Evolutionary conservation across 2,329 filamentous ascomycete genomes (phyloP), one percentile per base, ranked within the genome.

Genomic region (Pseudogymnoascus sp.): DNA sequence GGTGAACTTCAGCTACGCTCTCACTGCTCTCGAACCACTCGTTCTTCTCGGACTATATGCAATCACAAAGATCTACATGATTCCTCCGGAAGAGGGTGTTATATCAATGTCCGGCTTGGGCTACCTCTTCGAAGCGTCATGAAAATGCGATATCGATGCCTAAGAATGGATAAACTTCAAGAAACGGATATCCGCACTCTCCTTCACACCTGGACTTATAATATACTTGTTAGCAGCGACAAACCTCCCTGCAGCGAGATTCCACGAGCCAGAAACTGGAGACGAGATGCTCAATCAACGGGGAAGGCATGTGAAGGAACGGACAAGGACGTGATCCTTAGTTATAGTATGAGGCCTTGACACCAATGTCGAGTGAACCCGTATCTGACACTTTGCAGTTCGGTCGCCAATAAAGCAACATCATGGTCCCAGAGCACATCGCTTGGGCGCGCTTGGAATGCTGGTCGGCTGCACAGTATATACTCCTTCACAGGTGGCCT

Each of bases 1-100:
- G 62, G 76, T 81, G 65, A 82, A 83, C 71, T 79, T 83, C 69
- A 78, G 78, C 69, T 78, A 81, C 65, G 80, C 79, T 63, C 75
- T 84, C 64, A 75, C 79, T 16, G 75, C 79, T 65, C 77, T 80
- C 61, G 80, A 82, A 64, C 78, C 80, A 14, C 74, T 79, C 56
- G 65, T 79, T 8, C 73, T 83, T 26, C 72, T 82, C 53, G 70
- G 72, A 24, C 74, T 84, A 6, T 83, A 83, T 70, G 78, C 77
- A 62, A 68, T 81, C 62, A 79, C 77, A 19, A 81, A 79, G 70
- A 73, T 83, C 59, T 75, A 81, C 41, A 76, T 75, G 22, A 76
- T 77, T 37, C 73, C 77, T n/a, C 77, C 80, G 4, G 81, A 83
- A 68, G 76, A 79, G 8, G 71, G 69, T 12, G 70, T 74, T 60